Evolutionary conservation across 345 rosid genomes (phyloP), one percentile per base, ranked within the genome.

Genomic region (Microthlaspi erraticum): DNA sequence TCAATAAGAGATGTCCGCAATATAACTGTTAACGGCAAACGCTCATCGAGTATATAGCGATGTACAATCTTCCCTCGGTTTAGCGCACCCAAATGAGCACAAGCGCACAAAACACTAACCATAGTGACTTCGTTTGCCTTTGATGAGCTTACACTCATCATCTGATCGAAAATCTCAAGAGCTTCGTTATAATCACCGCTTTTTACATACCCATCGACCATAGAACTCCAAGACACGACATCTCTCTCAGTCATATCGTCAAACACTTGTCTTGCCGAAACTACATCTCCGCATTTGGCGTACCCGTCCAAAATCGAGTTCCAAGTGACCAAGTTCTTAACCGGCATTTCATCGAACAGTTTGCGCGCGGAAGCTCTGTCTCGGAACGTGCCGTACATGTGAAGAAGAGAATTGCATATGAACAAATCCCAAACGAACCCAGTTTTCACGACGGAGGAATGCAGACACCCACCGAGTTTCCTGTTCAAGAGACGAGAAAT

Each of bases 31-130:
- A 83, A 51, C 0, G 78, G 86, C 62, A 93, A 71, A 19, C 44
- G 41, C 46, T 82, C 73, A 18, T 85, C 85, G 19, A 84, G 61
- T 60, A 90, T 74, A 66, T 84, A 84, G 6, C 31, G 80, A 77
- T 87, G 96, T 81, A 84, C 79, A 52, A 38, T 31, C 72, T 81
- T 88, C 19, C 91, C 98, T 76, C 77, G 77, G 60, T 87, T 80
- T 10, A 90, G 80, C 0, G 87, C 88, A 54, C 98, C 97, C 60
- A 86, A 79, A 73, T 83, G 97, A 49, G 96, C 92, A 77, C 98
- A 88, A 66, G 98, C 98, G 29, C 88, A 81, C 71, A 93, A 67
- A 2, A 88, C 86, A 16, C 96, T 93, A 67, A 91, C 92, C 98
- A 91, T 81, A 26, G 98, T 91, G 26, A 89, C 96, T 73, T 85